Conservation (phyloP, 2,329 filamentous ascomycete genomes). For the Colletotrichum karsti region DNA sequence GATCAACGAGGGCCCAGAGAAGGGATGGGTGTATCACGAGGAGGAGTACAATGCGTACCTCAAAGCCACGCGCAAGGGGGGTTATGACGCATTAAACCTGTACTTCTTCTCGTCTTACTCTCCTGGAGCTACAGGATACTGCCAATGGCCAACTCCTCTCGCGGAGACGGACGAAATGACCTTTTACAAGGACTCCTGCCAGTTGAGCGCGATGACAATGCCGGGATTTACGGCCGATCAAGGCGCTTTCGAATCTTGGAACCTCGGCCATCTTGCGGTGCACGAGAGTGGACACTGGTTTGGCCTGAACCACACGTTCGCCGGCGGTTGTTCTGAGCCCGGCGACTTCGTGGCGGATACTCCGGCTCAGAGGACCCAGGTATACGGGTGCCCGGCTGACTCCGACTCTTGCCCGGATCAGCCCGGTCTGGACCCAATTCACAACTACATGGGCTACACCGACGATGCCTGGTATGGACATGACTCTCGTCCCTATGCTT, state of each 20-base stretch:
- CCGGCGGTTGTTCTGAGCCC: constrained; percentile 39
- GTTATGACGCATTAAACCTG: constrained; percentile 52
- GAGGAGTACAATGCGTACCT: constrained; percentile 20
- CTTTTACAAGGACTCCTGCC: constrained; percentile 16
- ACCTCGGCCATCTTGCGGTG: constrained; percentile 33
- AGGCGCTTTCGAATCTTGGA: constrained; percentile 20
- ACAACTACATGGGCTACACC: constrained; percentile 38
- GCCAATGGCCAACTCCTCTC: constrained; percentile 48
- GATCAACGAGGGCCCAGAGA: constrained; percentile 31
- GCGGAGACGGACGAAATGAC: neutral
- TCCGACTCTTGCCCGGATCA: constrained; percentile 33
- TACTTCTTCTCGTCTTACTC: constrained; percentile 52
- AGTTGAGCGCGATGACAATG: constrained; percentile 27
- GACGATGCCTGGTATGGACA: constrained; percentile 41
- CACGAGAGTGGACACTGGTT: constrained; percentile 56
- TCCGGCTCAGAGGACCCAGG: constrained; percentile 39
- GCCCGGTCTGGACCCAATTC: constrained; percentile 33
- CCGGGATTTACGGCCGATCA: constrained; percentile 18
- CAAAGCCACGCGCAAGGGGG: constrained; percentile 42
- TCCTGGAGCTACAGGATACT: constrained; percentile 50
- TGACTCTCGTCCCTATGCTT: neutral
- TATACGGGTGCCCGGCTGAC: constrained; percentile 18
- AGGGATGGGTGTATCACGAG: constrained; percentile 30
- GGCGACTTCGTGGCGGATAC: constrained; percentile 50
- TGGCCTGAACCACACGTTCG: constrained; percentile 52